Base-by-base conservation (phyloP, 1,284 basidiomycete genomes). In the Sanghuangporus weigelae region DNA sequence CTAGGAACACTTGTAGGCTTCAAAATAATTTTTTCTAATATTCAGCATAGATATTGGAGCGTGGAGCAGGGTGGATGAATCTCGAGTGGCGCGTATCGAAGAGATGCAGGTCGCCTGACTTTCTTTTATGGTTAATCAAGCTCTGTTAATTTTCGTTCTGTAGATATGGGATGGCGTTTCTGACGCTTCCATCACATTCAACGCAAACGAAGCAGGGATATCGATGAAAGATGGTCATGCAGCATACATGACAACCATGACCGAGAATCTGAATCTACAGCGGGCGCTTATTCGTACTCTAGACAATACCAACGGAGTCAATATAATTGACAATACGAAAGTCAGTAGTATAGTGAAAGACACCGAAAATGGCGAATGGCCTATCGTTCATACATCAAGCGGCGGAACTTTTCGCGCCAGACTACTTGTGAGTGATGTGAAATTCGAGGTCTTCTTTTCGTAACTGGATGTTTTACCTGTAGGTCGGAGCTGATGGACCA, bases 401-500 rank as follows among this genome's bases (percentile, higher is more conserved):
- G 84, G 85, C 21, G 77, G 78, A 53, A 75, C 76, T 2, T 74
- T 95, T 35, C 80, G 89, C 64, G 82, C 93, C 8, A 79, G 92
- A 67, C 74, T 95, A 42, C 77, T 95, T 57, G 92, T 93, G 69
- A 71, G 81, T 75, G n/a, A 19, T 36, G 48, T 23, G 42, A 59
- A 31, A 38, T 40, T 53, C n/a, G 8, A 21, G 44, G 14, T 60
- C 38, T 16, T 58, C 2, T 23, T 23, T 38, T 26, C 51, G 60
- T 7, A 19, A 16, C 58, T 48, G 38, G 36, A 67, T 48, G 56
- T 57, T 57, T 42, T 69, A 44, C 63, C 48, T 65, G 69, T 69
- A 96, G 89, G 85, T 99, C 48, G 96, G 97, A 23, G 97, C 97
- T 7, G 97, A 99, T 71, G 97, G 97, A 0, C 88, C 88, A 71